Evolutionary conservation across 495 filamentous ascomycete species (phyloP), one percentile per base, ranked within the genome.

Genomic region (Tuber melanosporum): DNA sequence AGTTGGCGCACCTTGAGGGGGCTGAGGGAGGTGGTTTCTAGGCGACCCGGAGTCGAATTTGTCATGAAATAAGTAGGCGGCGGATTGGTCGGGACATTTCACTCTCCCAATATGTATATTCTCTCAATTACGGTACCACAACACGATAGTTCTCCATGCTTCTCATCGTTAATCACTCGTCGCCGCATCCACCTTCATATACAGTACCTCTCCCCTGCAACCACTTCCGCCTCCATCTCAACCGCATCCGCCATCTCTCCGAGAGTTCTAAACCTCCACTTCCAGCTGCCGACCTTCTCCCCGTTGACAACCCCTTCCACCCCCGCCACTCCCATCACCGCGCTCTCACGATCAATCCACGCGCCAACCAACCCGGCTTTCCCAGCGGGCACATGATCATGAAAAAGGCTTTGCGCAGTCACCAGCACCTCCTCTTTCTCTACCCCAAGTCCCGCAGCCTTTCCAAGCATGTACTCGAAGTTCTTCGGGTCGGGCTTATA

Each of bases 171-270:
- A n/a, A 62, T 62, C 26, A 26, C 57, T 62, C 14, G 57, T 62
- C n/a, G 52, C 57, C 10, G 12, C 26, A 32, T 32, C 8, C 49
- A n/a, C n/a, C 7, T 22, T 57, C 22, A 12, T n/a, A 1, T 0
- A n/a, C 32, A 12, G 39, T n/a, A 47, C 12, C 20, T 17, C 2
- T 19, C 15, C 42, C 52, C 26, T 9, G 44, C 15, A 22, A 43
- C 70, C 32, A 3, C 66, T 43, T 8, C 72, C 49, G 75, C 73
- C 26, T 84, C 85, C 75, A 81, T 80, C 80, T 91, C 90, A 43
- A 93, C 89, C 72, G 89, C 89, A 77, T 90, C 89, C 26, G 91
- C 92, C 87, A 95, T 90, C 74, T 92, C 90, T 20, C 88, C 91
- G 77, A 96, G 79, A 7, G 86, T 92, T 73, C 87, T 86, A 83